Base-by-base conservation (phyloP, 345 rosid species). In the Gossypium turneri region DNA sequence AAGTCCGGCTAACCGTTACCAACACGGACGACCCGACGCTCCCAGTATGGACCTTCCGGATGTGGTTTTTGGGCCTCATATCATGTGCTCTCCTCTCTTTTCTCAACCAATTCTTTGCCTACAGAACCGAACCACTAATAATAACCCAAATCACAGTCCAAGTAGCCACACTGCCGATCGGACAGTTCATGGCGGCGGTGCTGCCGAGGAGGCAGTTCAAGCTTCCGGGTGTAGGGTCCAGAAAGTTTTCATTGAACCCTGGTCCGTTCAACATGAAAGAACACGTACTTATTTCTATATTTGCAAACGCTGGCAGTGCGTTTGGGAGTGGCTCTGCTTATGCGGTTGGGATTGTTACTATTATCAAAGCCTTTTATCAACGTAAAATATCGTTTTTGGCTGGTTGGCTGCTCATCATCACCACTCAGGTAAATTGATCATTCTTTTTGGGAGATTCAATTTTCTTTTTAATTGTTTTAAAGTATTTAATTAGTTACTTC, bases 241-340 rank as follows among this genome's bases (percentile, higher is more conserved):
- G 65, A 47, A 43, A 77, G 51, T 81, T 81, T 48, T 79, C 82
- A 7, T 73, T 84, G 55, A 84, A 84, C 34, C 79, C 84, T 15
- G 86, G 84, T 12, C 82, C 84, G 51, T 81, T 83, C 50, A 80
- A 83, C 71, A 70, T 80, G 66, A 80, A 83, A 52, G 82, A 84
- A 48, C 86, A 84, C 22, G 86, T 79, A 6, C 57, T 84, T 48
- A 81, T 84, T 20, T 60, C 84, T 0, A 81, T 84, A 47, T 81
- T 81, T 51, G 86, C 86, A 15, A 84, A 81, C 17, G 84, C 83
- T 12, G 80, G 77, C 20, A 67, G 75, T 27, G 80, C 83, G 11
- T 80, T 80, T 4, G 83, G 83, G 7, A 62, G 13, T 20, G 78
- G 80, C 47, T 67, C 85, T 3, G 87, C 85, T 55, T 84, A 80